Conservation (phyloP, 352 stramenopile genomes). For the Globisporangium lucens region DNA sequence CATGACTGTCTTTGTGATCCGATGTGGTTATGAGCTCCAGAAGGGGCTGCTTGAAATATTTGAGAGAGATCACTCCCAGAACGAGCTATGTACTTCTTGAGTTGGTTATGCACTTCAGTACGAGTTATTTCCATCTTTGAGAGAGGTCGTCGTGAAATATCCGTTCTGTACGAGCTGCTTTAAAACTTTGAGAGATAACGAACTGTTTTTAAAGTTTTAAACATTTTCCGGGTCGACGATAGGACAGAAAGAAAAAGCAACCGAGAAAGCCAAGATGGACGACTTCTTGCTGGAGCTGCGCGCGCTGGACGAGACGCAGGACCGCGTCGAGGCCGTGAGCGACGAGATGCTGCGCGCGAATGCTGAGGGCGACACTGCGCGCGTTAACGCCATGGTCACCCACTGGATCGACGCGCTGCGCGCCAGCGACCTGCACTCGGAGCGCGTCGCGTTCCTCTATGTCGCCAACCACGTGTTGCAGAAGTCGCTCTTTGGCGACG, state of each 20-base stretch:
- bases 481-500: constrained; percentile 48
- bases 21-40: no score
- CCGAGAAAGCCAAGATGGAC: constrained; percentile 35
- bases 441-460: constrained; percentile 80
- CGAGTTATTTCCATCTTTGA: no score
- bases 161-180: no score
- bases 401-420: constrained; percentile 67
- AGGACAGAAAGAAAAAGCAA: not conserved
- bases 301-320: constrained; percentile 79
- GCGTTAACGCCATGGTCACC: constrained; percentile 50
- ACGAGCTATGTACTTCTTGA: no score
- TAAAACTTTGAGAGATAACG: no score
- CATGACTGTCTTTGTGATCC: no score
- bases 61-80: no score
- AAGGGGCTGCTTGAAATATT: no score
- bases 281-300: constrained; percentile 74
- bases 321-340: constrained; percentile 78
- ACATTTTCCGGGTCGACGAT: not conserved
- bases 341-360: constrained; percentile 65
- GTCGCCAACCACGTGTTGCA: constrained; percentile 84
- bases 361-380: constrained; percentile 23
- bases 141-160: no score
- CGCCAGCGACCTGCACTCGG: constrained; percentile 71
- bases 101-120: no score
- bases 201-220: no score